Percentiles rank a stretch among this genome's conserved stretches.
phyloP scores from a whole-genome alignment of 495 filamentous ascomycete species.

The Hypomontagnella monticulosa region DNA sequence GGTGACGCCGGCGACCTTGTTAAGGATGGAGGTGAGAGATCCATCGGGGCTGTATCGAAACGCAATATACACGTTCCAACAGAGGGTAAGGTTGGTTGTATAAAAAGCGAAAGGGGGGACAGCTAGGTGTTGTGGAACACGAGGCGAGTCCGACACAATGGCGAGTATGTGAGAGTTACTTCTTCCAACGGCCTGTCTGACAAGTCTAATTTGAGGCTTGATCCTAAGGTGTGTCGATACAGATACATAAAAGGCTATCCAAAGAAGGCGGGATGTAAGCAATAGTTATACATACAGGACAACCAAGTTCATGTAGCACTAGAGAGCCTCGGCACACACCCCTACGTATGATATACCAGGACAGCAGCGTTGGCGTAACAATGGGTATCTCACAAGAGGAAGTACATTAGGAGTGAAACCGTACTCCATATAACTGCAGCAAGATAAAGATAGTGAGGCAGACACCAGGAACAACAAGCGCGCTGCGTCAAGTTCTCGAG shows the following conservation, averaged over 20 bases:
- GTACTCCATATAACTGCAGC: conserved; percentile 44
- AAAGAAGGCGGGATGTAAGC: conserved; percentile 38
- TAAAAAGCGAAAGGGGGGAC: conserved; percentile 26
- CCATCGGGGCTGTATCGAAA: conserved; percentile 50
- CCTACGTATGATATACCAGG: conserved; percentile 26
- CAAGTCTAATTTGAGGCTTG: conserved; percentile 29
- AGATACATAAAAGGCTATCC: conserved; percentile 36
- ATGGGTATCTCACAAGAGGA: conserved; percentile 19
- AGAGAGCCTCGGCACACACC: conserved; percentile 31
- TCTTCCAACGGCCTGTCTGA: conserved; percentile 32
- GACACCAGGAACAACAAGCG: conserved; percentile 36
- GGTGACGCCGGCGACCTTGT: conserved; percentile 59
- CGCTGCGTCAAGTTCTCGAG: conserved; percentile 13
- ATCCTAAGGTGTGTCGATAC: conserved; percentile 37
- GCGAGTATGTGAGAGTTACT: conserved; percentile 19
- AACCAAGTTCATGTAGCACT: conserved; percentile 14
- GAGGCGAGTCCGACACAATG: conserved; percentile 23
- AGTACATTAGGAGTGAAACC: conserved; percentile 32
- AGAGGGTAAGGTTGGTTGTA: conserved; percentile 33
- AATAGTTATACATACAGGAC: conserved; percentile 39
- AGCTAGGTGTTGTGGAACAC: conserved; percentile 28
- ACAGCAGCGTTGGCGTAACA: conserved; percentile 32
- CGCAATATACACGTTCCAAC: conserved; percentile 40
- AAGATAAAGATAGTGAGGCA: conserved; percentile 43
- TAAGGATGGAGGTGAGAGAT: conserved; percentile 59